Evolutionary conservation across 768 basidiomycete genomes (phyloP).

Genomic region (Kwoniella pini): DNA sequence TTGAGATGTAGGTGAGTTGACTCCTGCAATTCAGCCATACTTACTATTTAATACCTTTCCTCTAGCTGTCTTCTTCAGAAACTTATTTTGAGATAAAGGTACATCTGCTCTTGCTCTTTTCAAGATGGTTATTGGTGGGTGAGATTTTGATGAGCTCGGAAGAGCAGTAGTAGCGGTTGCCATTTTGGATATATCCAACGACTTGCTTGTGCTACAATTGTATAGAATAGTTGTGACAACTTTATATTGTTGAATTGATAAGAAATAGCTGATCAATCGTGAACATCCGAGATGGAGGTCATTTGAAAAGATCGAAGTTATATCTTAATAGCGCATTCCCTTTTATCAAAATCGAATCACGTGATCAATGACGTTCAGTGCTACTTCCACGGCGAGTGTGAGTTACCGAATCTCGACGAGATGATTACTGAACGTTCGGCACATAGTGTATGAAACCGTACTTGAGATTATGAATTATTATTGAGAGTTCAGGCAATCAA

Average conservation of each 20-base stretch:
- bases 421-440: too few species aligned
- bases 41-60: conserved; percentile 92
- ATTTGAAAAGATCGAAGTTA: neutral
- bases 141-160: conserved; percentile 31
- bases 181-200: too few species aligned
- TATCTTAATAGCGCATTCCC: neutral
- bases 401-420: too few species aligned
- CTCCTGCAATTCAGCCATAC: conserved; percentile 32
- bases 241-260: too few species aligned
- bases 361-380: neutral
- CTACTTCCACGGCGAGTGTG: too few species aligned
- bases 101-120: conserved; percentile 52
- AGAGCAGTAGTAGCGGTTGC: conserved; percentile 17
- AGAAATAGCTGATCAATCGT: conserved; percentile 8
- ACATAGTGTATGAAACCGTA: too few species aligned
- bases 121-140: conserved; percentile 52
- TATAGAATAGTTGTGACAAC: too few species aligned
- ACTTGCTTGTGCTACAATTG: too few species aligned
- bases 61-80: conserved; percentile 90
- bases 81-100: conserved; percentile 72
- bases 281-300: conserved; percentile 5
- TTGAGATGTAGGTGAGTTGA: neutral
- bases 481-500: too few species aligned
- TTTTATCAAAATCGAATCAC: neutral
- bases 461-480: too few species aligned